Conservation (phyloP, 1,284 basidiomycete genomes). For the Ceratobasidium papillatum region DNA sequence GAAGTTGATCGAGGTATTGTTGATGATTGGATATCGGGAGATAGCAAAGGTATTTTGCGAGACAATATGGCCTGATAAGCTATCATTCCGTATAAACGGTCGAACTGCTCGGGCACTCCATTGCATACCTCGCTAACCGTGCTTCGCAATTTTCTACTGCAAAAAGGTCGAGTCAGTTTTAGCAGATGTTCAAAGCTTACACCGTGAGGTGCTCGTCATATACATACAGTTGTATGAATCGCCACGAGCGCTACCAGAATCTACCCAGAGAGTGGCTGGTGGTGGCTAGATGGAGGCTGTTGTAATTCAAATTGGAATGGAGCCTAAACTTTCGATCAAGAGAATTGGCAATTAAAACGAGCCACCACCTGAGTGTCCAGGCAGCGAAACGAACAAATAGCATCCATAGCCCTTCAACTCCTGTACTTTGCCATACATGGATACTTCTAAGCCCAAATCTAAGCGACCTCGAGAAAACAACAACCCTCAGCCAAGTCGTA, state of each 20-base stretch:
- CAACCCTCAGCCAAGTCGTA: slow-evolving; percentile 1
- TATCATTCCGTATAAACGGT: neutral
- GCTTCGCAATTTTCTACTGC: neutral
- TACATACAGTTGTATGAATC: neutral
- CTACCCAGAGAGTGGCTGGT: neutral
- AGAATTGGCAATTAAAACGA: neutral
- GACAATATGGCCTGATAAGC: neutral
- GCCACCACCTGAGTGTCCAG: neutral
- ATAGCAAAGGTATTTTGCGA: neutral
- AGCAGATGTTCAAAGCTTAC: too few species aligned
- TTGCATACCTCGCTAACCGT: slow-evolving; percentile 16
- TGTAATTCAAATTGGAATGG: neutral
- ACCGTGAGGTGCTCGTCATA: neutral
- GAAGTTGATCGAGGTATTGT: neutral
- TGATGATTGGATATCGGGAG: neutral
- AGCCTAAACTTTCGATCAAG: neutral
- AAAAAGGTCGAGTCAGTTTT: neutral
- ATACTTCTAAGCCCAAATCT: neutral
- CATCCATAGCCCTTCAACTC: neutral
- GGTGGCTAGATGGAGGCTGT: neutral
- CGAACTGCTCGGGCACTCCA: neutral
- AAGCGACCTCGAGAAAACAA: neutral
- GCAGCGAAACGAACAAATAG: neutral
- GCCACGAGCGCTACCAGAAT: neutral
- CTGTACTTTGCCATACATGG: neutral